A percentile compares a stretch with the other conserved stretches of the same genome.
These are phyloP conservation scores for Paraphaeosphaeria sporulosa DNA, from an alignment of 2,329 filamentous ascomycete genomes.

Conservation along the genomic window DNA sequence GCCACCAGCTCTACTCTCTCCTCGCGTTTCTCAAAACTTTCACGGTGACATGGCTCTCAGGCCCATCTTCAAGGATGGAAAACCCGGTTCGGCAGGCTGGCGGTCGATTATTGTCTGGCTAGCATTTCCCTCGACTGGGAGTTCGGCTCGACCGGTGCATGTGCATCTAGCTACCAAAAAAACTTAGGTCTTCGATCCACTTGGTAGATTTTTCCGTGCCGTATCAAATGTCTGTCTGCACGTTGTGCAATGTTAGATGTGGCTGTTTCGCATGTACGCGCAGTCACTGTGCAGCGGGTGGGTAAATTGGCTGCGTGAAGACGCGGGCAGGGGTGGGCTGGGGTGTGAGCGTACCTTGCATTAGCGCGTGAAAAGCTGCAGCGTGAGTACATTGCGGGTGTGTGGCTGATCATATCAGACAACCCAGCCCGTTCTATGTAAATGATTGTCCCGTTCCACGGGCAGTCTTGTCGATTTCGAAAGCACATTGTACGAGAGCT, in stretches of 20 bases:
- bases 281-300: not conserved
- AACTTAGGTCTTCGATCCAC: not conserved
- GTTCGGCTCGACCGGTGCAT: not conserved
- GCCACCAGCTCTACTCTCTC: not conserved
- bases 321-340: too few species aligned
- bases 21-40: not conserved
- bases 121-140: too few species aligned
- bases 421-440: too few species aligned
- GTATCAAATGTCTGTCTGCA: not conserved
- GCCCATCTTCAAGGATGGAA: not conserved
- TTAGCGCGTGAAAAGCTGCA: too few species aligned
- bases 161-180: not conserved
- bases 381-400: too few species aligned
- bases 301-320: not conserved
- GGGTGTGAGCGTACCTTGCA: too few species aligned
- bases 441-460: too few species aligned
- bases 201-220: not conserved
- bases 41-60: not conserved
- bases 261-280: not conserved
- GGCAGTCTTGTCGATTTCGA: too few species aligned
- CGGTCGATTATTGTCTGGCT: too few species aligned
- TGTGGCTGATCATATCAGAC: too few species aligned
- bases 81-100: not conserved
- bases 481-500: too few species aligned
- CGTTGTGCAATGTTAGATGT: not conserved